A percentile compares a stretch with the other conserved stretches of the same genome.
Conservation (phyloP, 257 asterid genomes). For the Solanum dulcamara region DNA sequence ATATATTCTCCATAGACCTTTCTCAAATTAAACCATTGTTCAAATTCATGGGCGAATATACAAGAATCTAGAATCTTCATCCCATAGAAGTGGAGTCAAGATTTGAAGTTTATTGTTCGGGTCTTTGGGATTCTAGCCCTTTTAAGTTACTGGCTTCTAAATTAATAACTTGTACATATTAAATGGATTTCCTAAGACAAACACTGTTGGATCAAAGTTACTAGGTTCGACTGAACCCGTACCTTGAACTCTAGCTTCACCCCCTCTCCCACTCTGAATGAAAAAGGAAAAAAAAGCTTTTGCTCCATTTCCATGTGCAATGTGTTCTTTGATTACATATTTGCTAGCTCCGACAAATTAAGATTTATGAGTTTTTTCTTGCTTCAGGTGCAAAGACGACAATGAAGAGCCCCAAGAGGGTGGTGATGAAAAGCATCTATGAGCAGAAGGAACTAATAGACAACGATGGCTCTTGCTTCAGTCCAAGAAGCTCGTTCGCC, state of each 20-base stretch:
- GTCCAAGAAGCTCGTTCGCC: conserved; percentile 40
- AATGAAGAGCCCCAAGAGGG: conserved; percentile 45
- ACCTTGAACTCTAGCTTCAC: not conserved
- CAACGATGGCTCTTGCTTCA: conserved; percentile 29
- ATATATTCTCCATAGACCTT: not conserved
- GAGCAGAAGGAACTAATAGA: conserved; percentile 36
- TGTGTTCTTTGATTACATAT: not conserved
- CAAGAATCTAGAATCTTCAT: not conserved
- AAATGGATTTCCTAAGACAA: not conserved
- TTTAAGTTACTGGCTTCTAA: not conserved
- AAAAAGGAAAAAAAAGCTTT: not conserved
- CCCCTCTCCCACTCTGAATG: not conserved
- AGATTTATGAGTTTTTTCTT: not conserved
- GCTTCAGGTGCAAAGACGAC: conserved; percentile 42
- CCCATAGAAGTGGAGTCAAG: not conserved
- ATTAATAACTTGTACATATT: not conserved
- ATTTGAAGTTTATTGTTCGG: not conserved
- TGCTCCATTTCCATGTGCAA: not conserved
- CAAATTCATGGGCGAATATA: not conserved
- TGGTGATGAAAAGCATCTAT: conserved; percentile 18
- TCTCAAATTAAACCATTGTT: not conserved
- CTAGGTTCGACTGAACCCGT: not conserved
- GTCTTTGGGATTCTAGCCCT: not conserved
- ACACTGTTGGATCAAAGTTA: not conserved
- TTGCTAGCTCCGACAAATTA: not conserved